phyloP scores from a whole-genome alignment of 768 basidiomycete genomes.

The Tricholoma hemisulphureum region DNA sequence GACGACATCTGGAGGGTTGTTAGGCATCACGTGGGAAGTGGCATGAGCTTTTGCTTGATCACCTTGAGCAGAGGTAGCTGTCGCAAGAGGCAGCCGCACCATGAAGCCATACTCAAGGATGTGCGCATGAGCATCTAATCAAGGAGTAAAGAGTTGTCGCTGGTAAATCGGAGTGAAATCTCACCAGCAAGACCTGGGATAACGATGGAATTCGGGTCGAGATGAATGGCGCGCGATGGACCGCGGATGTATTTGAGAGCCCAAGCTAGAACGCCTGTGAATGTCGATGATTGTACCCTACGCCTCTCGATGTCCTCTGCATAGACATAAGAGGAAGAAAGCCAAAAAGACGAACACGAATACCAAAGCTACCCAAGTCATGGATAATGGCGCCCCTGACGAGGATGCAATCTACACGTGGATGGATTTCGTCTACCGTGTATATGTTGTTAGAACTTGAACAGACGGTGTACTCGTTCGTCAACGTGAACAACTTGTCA shows the following conservation, averaged over 20 bases:
- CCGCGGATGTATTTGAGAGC: conserved; percentile 5
- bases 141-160: not conserved
- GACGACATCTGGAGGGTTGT: conserved; percentile 53
- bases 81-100: conserved; percentile 61
- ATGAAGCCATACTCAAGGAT: conserved; percentile 72
- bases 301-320: conserved; percentile 15
- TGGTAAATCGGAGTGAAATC: not conserved
- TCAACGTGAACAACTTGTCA: conserved; percentile 21
- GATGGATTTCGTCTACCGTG: conserved; percentile 57
- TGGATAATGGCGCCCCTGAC: conserved; percentile 47
- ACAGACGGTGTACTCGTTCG: conserved; percentile 54
- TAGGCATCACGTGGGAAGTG: not conserved
- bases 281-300: not conserved
- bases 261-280: conserved; percentile 5
- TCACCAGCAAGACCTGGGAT: conserved; percentile 75
- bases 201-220: conserved; percentile 41
- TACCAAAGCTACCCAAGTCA: conserved; percentile 51
- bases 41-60: not conserved
- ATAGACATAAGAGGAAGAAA: not conserved
- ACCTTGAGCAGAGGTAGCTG: conserved; percentile 61
- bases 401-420: conserved; percentile 61
- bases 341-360: not conserved
- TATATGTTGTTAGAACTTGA: conserved; percentile 54
- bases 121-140: conserved; percentile 77
- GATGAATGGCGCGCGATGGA: conserved; percentile 11